Evolutionary conservation across 2,329 filamentous ascomycete species (phyloP).

Genomic region (Pseudocercospora macadamiae): DNA sequence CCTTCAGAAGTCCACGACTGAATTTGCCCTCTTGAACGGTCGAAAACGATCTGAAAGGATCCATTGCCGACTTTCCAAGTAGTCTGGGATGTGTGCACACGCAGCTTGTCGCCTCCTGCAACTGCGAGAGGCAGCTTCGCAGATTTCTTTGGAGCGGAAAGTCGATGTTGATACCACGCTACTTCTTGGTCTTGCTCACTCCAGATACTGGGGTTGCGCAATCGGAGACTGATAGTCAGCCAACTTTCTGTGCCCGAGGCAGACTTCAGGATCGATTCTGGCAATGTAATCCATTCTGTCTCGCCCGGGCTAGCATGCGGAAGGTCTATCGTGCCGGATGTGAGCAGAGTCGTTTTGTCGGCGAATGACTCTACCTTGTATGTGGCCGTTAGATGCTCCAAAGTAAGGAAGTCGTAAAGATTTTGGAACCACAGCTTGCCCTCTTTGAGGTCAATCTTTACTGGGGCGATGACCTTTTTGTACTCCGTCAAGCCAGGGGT

Average conservation of each 20-base stretch:
- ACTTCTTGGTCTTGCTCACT: slow-evolving; percentile 21
- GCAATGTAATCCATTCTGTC: slow-evolving; percentile 8
- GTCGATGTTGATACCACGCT: slow-evolving; percentile 28
- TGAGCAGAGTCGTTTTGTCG: not conserved
- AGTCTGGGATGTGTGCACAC: slow-evolving; percentile 12
- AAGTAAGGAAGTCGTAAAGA: slow-evolving; percentile 38
- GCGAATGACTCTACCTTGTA: slow-evolving; percentile 16
- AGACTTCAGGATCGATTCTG: slow-evolving; percentile 21
- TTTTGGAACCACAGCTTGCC: slow-evolving; percentile 36
- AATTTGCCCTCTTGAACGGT: slow-evolving; percentile 8
- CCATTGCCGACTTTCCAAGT: slow-evolving; percentile 8
- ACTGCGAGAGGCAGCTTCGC: not conserved
- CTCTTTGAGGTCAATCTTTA: slow-evolving; percentile 34
- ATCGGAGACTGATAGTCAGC: slow-evolving; percentile 51
- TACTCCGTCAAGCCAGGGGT: slow-evolving; percentile 45
- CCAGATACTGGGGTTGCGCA: slow-evolving; percentile 54
- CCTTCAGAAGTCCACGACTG: slow-evolving; percentile 44
- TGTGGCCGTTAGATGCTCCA: slow-evolving; percentile 20
- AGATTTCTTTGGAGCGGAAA: not conserved
- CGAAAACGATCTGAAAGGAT: slow-evolving; percentile 16
- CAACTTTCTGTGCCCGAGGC: slow-evolving; percentile 43
- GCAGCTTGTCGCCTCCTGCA: not conserved
- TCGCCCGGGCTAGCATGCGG: slow-evolving; percentile 9
- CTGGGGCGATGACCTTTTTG: slow-evolving; percentile 47
- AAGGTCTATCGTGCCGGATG: slow-evolving; percentile 10